Conservation (phyloP, 345 rosid genomes). For the Eucalyptus sp. region DNA sequence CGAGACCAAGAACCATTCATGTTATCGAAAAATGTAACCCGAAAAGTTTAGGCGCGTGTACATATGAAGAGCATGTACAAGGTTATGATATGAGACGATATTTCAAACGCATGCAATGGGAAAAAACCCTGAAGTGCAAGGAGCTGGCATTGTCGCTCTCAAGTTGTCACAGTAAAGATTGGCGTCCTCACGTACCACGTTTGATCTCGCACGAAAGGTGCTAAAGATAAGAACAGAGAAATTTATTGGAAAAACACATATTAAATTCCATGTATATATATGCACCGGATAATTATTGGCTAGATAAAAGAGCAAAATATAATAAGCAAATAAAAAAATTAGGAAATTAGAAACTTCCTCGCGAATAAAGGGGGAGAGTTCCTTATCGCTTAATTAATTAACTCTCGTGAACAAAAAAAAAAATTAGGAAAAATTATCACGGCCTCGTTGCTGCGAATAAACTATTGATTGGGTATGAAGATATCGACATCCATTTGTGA, state of each 20-base stretch:
- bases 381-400: fast-evolving
- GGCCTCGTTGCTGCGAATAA: not conserved
- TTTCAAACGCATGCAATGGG: fast-evolving
- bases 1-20: not conserved
- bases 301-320: not conserved
- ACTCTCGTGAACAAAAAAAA: not conserved
- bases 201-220: not conserved
- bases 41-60: not conserved
- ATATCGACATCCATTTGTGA: not conserved
- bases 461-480: not conserved
- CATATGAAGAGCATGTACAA: not conserved
- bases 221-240: not conserved
- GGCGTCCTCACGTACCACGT: not conserved
- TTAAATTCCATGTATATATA: not conserved
- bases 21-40: not conserved
- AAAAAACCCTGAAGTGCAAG: not conserved
- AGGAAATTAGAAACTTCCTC: not conserved
- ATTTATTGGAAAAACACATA: not conserved
- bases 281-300: not conserved
- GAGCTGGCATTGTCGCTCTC: not conserved
- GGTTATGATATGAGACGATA: not conserved
- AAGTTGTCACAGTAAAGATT: not conserved
- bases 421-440: not conserved
- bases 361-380: not conserved
- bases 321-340: not conserved